Base-by-base conservation (phyloP, 2,329 filamentous ascomycete species). In the Neodidymelliopsis sp. region DNA sequence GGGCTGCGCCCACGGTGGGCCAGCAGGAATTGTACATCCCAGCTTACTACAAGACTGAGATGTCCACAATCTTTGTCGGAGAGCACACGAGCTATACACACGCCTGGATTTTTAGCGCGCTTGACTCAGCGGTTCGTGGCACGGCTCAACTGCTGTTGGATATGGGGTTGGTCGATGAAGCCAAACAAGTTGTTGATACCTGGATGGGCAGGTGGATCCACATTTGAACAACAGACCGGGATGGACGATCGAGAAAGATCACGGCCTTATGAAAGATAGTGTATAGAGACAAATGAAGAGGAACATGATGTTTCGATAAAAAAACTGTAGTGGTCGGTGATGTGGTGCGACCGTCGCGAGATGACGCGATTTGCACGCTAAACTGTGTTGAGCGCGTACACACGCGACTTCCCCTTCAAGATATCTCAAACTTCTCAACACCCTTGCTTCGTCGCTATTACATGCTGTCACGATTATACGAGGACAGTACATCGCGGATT, bases 81-180 rank as follows among this genome's bases (percentile, higher is more conserved):
- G 87, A 90, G 67, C 86, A 89, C 63, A 89, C 86, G 0, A 83
- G 80, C 6, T 88, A 86, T 63, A 90, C 87, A 0, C 87, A 90
- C 62, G 86, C 85, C 1, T 89, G 85, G 86, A 86, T 88, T 38
- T 81, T 81, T 23, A 83, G 81, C 2, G 86, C 87, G 1, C 72
- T 90, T 4, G 86, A 90, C 63, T 86, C 82, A 9, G 86, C 84
- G 0, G 82, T 89, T 2, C 76, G 87, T 1, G 84, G 86, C 0
- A 83, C 84, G 0, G 78, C 84, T 4, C 85, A 90, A 70, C 57
- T 89, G 52, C 70, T 89, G 66, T 73, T 88, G 13, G 81, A 81
- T 69, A 72, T 88, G 62, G 86, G 86, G 0, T 67, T 89, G 33
- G 85, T 89, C 0, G 86, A 89, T 65, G 86, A 89, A 71, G 86